phyloP scores from a whole-genome alignment of 2,329 filamentous ascomycete species.

The Tothia fuscella region DNA sequence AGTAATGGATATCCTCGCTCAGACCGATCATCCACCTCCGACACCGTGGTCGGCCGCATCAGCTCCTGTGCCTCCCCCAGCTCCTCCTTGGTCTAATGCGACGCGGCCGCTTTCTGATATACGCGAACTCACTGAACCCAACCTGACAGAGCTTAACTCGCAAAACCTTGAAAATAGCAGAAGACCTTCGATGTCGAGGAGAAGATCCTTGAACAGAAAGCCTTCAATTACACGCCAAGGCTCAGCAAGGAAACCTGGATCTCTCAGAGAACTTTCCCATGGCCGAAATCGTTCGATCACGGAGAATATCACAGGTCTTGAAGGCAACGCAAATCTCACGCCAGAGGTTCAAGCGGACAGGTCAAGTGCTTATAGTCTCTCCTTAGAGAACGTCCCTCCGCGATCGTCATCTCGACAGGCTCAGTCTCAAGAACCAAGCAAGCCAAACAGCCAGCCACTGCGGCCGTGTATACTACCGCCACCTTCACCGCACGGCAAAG shows the following conservation, averaged over 20 bases:
- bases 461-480: too few relatives aligned
- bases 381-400: conserved; percentile 31
- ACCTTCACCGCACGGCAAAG: conserved; percentile 18
- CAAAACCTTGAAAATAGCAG: conserved; percentile 13
- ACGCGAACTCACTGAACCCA: conserved; percentile 38
- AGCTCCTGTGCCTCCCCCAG: conserved; percentile 2
- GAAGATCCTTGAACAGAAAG: conserved; percentile 16
- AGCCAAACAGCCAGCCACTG: conserved; percentile 14
- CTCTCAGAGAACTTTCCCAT: too few relatives aligned
- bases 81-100: conserved; percentile 19
- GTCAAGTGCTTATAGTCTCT: conserved; percentile 24
- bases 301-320: conserved; percentile 11
- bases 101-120: conserved; percentile 37
- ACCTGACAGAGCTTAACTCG: conserved; percentile 27
- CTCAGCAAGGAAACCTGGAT: not conserved
- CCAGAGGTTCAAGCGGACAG: conserved; percentile 8
- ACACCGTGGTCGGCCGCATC: conserved; percentile 6
- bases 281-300: conserved; percentile 6
- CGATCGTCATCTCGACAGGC: conserved; percentile 30
- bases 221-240: conserved; percentile 1
- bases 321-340: conserved; percentile 8
- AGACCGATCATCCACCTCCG: conserved; percentile 1
- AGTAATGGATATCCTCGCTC: conserved; percentile 1
- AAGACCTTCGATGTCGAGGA: conserved; percentile 12
- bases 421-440: conserved; percentile 15